Evolutionary conservation across 306 rosid genomes (phyloP), one percentile per base, ranked within the genome.

Genomic region (Psophocarpus tetragonolobus): DNA sequence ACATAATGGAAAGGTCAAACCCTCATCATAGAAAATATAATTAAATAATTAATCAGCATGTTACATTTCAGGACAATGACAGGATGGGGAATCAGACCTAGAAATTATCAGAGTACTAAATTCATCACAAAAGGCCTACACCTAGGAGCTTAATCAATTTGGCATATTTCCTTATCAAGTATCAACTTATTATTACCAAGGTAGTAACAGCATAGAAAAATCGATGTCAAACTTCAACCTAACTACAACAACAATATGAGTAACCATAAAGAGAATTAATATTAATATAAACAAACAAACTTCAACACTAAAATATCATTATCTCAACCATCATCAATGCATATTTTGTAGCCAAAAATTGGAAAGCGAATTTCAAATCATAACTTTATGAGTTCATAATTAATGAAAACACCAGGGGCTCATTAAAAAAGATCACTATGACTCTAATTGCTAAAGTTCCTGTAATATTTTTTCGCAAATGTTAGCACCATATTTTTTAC

Each of bases 301-400:
- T 38, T 69, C 71, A 70, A 24, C n/a, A 6, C 3, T 29, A 66
- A 67, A 39, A 58, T 73, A 48, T 36, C 70, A 68, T 41, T 27
- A 68, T 68, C 38, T 39, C 53, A 48, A 68, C 50, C 64, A 45
- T 57, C 50, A 78, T 29, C 72, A 57, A 36, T 21, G 48, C 69
- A 76, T 5, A 57, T 71, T 35, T 27, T 30, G 50, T 0, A 24
- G 41, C 60, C 50, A 45, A 47, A 48, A 23, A 12, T 58, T 8
- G 10, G 32, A 67, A 79, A 32, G 44, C 5, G 42, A 30, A 65
- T 41, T 29, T 72, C 73, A 68, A 71, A 53, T 35, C 17, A 58
- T 27, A 36, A 15, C 23, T 66, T 29, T 12, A 58, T 35, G 71
- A 66, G 45, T 39, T 29, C 38, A 30, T 38, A 57, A 57, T 23